Conservation (phyloP, 2,329 filamentous ascomycete species). For the Mycosphaerella sp. region DNA sequence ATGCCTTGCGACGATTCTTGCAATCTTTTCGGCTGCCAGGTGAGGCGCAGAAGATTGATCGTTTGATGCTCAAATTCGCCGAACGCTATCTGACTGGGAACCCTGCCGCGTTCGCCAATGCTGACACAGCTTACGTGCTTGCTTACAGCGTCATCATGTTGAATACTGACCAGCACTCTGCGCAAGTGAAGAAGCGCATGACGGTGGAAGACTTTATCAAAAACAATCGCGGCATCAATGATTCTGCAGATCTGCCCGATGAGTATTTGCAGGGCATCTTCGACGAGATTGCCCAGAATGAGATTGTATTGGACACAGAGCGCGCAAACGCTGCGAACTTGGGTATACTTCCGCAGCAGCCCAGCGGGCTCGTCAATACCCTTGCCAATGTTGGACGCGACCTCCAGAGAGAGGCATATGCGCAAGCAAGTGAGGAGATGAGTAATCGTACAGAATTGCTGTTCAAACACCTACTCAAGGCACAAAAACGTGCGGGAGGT, state of each 20-base stretch:
- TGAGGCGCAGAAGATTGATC: conserved; percentile 97
- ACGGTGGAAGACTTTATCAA: conserved; percentile 97
- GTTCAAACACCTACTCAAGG: conserved; percentile 87
- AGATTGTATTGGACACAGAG: conserved; percentile 92
- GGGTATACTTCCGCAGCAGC: conserved; percentile 54
- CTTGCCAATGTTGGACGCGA: conserved; percentile 89
- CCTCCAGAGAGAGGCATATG: conserved; percentile 83
- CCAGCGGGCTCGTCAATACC: conserved; percentile 46
- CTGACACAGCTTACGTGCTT: conserved; percentile 93
- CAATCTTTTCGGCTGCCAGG: conserved; percentile 93
- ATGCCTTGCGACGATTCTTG: conserved; percentile 81
- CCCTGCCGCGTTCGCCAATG: conserved; percentile 94
- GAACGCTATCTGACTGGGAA: conserved; percentile 93
- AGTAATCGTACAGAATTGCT: conserved; percentile 71
- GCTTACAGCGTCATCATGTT: conserved; percentile 95
- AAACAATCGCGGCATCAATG: conserved; percentile 97
- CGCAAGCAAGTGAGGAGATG: conserved; percentile 95
- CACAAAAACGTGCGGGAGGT: conserved; percentile 70
- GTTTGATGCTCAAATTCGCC: conserved; percentile 98
- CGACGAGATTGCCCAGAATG: conserved; percentile 83
- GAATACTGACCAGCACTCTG: conserved; percentile 92
- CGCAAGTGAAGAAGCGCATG: conserved; percentile 82
- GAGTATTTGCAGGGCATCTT: conserved; percentile 87
- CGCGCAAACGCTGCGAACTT: conserved; percentile 79
- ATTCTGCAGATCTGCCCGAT: conserved; percentile 84